Conservation (phyloP, 2,329 filamentous ascomycete genomes). For the Monosporascus sp. region DNA sequence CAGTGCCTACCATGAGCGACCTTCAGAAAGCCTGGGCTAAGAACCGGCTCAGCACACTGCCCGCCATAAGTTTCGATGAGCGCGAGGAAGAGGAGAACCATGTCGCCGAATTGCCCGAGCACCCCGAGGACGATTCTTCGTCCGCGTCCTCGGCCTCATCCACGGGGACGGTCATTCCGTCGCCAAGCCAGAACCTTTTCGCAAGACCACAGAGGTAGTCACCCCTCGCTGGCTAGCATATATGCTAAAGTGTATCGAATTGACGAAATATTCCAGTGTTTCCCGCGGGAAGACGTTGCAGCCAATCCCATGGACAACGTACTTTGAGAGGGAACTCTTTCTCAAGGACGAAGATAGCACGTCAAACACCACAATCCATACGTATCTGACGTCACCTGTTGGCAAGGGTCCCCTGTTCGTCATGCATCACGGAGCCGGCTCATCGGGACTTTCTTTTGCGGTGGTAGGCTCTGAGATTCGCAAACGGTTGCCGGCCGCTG, state of each 20-base stretch:
- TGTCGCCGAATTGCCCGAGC: conserved; percentile 38
- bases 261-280: conserved; percentile 33
- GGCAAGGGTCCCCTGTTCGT: conserved; percentile 78
- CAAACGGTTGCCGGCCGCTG: conserved; percentile 70
- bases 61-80: conserved; percentile 45
- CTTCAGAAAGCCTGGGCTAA: conserved; percentile 75
- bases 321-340: conserved; percentile 83
- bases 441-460: conserved; percentile 88
- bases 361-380: conserved; percentile 63
- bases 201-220: conserved; percentile 63
- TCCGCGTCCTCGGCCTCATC: conserved; percentile 85
- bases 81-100: conserved; percentile 42
- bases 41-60: conserved; percentile 60
- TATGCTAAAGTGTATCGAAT: neutral
- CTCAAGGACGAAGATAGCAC: conserved; percentile 46
- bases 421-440: conserved; percentile 91
- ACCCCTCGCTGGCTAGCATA: neutral
- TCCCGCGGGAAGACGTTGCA: conserved; percentile 52
- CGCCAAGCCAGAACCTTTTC: conserved; percentile 67
- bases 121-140: conserved; percentile 62
- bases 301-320: conserved; percentile 78
- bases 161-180: conserved; percentile 84
- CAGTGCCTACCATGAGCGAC: conserved; percentile 61
- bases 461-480: conserved; percentile 72
- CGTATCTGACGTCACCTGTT: conserved; percentile 78